These are phyloP conservation scores for Trichothecium sympodiale DNA, from an alignment of 2,329 filamentous ascomycete species.

Conservation along the genomic window DNA sequence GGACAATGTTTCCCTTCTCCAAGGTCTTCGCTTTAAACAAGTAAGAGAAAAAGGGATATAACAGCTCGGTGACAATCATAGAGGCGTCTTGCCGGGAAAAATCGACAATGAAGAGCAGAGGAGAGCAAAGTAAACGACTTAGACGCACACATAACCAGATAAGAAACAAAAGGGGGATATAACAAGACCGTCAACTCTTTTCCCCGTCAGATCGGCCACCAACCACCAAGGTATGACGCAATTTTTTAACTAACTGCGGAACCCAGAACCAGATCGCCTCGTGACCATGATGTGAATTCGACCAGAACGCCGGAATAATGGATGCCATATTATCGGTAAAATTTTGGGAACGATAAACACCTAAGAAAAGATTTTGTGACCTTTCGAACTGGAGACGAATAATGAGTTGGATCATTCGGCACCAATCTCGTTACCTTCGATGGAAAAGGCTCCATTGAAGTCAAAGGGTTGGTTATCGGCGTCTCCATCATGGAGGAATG, in stretches of 20 bases:
- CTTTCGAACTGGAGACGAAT: too few species aligned
- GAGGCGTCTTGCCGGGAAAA: too few species aligned
- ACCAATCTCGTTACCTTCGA: conserved; percentile 47
- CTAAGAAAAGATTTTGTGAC: too few species aligned
- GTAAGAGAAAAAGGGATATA: too few species aligned
- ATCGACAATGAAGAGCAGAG: background rate
- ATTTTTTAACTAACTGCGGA: too few species aligned
- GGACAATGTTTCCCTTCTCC: too few species aligned
- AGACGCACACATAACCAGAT: background rate
- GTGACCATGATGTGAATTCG: conserved; percentile 29
- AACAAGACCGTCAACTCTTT: conserved; percentile 16
- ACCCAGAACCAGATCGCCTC: conserved; percentile 23
- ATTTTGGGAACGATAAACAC: conserved; percentile 1
- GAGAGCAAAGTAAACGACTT: background rate
- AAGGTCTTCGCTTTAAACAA: too few species aligned
- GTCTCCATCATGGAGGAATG: conserved; percentile 50
- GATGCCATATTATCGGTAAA: conserved; percentile 25
- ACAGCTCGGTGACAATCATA: too few species aligned
- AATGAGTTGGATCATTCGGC: conserved; percentile 32
- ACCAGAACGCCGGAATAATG: conserved; percentile 26
- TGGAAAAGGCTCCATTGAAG: conserved; percentile 39
- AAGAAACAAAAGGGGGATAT: conserved; percentile 3
- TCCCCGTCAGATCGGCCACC: conserved; percentile 12
- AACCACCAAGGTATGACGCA: conserved; percentile 3
- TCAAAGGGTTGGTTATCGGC: conserved; percentile 38